phyloP scores from a whole-genome alignment of 768 basidiomycete species.

The Exsudoporus frostii region DNA sequence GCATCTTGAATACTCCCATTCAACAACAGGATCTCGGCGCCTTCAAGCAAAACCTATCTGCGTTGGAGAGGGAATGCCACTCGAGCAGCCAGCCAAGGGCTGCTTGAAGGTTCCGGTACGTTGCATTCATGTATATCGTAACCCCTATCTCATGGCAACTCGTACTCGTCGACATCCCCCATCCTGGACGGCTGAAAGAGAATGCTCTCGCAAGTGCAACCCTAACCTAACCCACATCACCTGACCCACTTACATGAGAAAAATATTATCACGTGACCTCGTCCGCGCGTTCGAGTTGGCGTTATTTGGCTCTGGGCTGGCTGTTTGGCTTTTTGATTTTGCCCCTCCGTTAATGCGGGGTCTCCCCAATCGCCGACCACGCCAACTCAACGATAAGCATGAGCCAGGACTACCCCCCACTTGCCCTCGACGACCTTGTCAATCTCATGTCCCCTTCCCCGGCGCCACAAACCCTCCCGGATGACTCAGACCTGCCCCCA shows the following conservation, averaged over 20 bases:
- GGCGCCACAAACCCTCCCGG: slow-evolving; percentile 22
- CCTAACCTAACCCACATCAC: slow-evolving; percentile 9
- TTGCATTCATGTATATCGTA: neutral
- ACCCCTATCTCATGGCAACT: neutral
- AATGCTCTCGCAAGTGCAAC: no score
- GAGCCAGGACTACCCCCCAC: slow-evolving; percentile 36
- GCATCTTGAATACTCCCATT: no score
- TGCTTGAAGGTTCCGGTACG: neutral
- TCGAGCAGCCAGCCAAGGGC: no score
- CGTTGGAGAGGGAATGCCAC: neutral
- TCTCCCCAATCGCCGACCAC: neutral
- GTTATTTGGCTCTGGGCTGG: slow-evolving; percentile 21
- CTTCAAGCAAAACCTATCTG: neutral
- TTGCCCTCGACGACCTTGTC: slow-evolving; percentile 55
- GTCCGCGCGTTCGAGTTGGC: slow-evolving; percentile 37
- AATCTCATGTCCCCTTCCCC: slow-evolving; percentile 54
- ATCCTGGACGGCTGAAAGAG: neutral
- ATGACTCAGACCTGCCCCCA: slow-evolving; percentile 21
- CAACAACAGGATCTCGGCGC: neutral
- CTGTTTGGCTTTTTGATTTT: slow-evolving; percentile 33
- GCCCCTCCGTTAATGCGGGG: slow-evolving; percentile 9
- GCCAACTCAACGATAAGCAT: slow-evolving; percentile 14
- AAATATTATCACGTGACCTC: slow-evolving; percentile 32
- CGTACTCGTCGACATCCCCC: neutral
- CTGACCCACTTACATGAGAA: slow-evolving; percentile 20